Evolutionary conservation across 495 filamentous ascomycete species (phyloP), one percentile per base, ranked within the genome.

Genomic region (Penicillium turbatum): DNA sequence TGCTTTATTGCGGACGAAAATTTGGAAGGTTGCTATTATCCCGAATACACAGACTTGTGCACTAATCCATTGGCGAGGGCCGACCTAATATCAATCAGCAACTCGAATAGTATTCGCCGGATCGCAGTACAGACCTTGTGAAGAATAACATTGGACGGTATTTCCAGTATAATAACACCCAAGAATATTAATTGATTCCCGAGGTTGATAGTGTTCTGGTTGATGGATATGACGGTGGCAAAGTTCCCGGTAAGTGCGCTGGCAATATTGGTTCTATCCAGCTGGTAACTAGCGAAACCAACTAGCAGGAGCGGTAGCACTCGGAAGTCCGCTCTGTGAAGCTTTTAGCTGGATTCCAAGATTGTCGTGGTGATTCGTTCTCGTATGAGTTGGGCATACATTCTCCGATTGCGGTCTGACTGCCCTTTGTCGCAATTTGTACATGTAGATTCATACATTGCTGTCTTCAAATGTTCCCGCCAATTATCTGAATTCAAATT

Each of bases 161-260:
- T 78, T 52, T 82, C 81, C 1, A 82, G 60, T 5, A 78, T 29
- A 7, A 82, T 74, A 5, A 82, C 76, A 1, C 81, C 79, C 13
- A 78, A 53, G 11, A 74, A 77, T 42, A 84, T 70, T 9, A 84
- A 57, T 59, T 78, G 75, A 21, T 78, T 76, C 5, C 81, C 81
- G 21, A 79, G 55, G 29, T 84, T 84, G 53, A 82, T 77, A 38
- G 79, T 76, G 45, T 74, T 72, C 45, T 80, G 77, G 32, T 67
- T 62, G 31, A 82, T 70, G 0, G 67, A 69, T 12, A 81, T 69
- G 24, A 72, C 72, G 1, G 55, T 47, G 2, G 73, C 67, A 34
- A 82, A 76, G 17, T 61, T 66, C 6, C 66, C 72, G 1, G 79
- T 81, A 7, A 76, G 26, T 1, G 67, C 70, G 35, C 66, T 78